These are phyloP conservation scores for Acanthamoeba healyi DNA, from an alignment of 208 protist genomes.

Conservation along the genomic window DNA sequence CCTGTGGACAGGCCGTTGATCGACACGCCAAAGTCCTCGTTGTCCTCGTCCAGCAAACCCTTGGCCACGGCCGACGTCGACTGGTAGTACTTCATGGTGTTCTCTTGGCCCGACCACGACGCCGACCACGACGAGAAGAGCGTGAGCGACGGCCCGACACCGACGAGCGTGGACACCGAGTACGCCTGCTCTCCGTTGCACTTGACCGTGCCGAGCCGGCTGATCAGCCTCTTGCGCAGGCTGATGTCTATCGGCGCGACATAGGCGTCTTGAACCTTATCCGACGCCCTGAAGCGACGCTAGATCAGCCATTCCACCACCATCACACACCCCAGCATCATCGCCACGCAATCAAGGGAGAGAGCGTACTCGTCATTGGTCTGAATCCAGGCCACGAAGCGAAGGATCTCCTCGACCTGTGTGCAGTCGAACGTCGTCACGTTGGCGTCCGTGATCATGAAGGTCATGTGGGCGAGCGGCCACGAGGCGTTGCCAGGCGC, in stretches of 20 bases:
- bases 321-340: too few relatives aligned
- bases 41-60: not conserved
- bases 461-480: constrained; percentile 5
- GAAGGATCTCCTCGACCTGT: not conserved
- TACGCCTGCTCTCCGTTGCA: constrained; percentile 2
- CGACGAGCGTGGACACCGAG: not conserved
- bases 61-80: not conserved
- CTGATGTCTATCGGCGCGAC: not conserved
- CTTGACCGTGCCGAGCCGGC: not conserved
- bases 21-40: not conserved
- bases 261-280: not conserved
- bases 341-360: too few relatives aligned
- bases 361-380: constrained; percentile 21
- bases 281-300: not conserved
- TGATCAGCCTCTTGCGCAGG: not conserved
- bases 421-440: not conserved
- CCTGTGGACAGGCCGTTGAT: not conserved
- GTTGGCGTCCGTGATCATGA: not conserved
- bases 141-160: not conserved
- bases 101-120: not conserved
- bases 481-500: not conserved
- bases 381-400: not conserved
- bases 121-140: not conserved
- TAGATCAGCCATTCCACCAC: too few relatives aligned
- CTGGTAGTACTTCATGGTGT: not conserved